A percentile compares a stretch with the other conserved stretches of the same genome.
Evolutionary conservation across 257 asterid species (phyloP).

Genomic region (Lavandula angustifolia): DNA sequence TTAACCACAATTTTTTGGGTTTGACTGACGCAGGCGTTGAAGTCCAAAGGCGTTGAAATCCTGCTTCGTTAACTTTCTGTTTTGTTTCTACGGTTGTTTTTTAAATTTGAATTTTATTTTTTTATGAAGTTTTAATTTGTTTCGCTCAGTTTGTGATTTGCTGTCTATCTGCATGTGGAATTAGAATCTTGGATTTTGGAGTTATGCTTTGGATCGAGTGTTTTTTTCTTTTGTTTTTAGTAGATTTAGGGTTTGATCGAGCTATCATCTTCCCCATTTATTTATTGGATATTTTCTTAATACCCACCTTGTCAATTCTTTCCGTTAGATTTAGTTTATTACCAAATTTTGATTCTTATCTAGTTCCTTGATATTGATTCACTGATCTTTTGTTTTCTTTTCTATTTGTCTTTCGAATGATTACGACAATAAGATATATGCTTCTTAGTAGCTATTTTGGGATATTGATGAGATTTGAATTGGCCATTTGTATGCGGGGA

Average conservation of each 20-base stretch:
- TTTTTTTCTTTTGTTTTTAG: conserved; percentile 2
- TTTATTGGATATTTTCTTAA: not conserved
- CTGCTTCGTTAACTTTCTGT: conserved; percentile 29
- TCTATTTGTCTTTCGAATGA: not conserved
- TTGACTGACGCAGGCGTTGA: conserved; percentile 29
- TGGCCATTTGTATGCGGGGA: conserved; percentile 44
- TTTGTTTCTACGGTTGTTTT: conserved; percentile 13
- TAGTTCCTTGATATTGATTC: not conserved
- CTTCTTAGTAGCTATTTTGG: not conserved
- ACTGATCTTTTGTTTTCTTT: conserved; percentile 1
- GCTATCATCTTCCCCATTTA: conserved; percentile 17
- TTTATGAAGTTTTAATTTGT: not conserved
- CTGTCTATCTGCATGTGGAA: conserved; percentile 10
- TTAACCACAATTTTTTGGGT: conserved; percentile 32
- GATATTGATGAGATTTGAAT: conserved; percentile 26
- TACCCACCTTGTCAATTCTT: not conserved
- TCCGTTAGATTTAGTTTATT: conserved; percentile 16
- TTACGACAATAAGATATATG: conserved; percentile 8
- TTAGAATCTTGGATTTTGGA: conserved; percentile 4
- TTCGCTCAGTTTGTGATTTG: conserved; percentile 19
- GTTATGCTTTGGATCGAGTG: conserved; percentile 41
- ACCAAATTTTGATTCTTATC: not conserved
- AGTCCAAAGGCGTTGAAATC: conserved; percentile 29
- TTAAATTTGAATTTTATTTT: conserved; percentile 14
- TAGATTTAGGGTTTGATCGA: conserved; percentile 46